Conservation (phyloP, 1,284 basidiomycete species). For the Schizopora paradoxa region DNA sequence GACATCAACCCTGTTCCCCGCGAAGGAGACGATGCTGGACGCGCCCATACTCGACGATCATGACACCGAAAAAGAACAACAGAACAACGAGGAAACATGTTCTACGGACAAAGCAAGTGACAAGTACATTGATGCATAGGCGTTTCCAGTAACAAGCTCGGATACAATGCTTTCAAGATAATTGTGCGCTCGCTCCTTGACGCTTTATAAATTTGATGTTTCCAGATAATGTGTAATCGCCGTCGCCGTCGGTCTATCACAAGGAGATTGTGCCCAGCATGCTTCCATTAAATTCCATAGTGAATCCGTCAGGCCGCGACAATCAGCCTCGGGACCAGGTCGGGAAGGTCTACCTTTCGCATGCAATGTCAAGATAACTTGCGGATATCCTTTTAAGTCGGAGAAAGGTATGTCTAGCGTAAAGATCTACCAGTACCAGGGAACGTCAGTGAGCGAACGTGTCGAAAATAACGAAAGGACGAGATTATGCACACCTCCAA, state of each 20-base stretch:
- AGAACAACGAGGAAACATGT: constrained; percentile 9
- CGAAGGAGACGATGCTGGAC: constrained; percentile 51
- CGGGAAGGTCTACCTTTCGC: neutral
- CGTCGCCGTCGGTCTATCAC: neutral
- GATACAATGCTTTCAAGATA: too few relatives aligned
- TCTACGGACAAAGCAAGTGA: too few relatives aligned
- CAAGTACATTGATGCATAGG: too few relatives aligned
- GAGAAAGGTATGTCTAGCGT: neutral
- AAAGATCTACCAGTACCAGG: neutral
- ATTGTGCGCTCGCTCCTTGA: too few relatives aligned
- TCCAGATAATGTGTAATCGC: too few relatives aligned
- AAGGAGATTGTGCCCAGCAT: neutral
- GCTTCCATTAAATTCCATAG: neutral
- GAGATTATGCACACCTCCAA: neutral
- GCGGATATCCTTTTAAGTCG: neutral
- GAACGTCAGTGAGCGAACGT: neutral
- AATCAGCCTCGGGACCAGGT: neutral
- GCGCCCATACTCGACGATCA: constrained; percentile 33
- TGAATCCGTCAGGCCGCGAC: neutral
- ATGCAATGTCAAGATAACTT: neutral
- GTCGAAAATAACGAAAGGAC: neutral
- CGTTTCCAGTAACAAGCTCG: too few relatives aligned
- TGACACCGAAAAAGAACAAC: constrained; percentile 8
- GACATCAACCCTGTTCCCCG: constrained; percentile 52
- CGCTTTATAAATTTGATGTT: too few relatives aligned